Base-by-base conservation (phyloP, 2,329 filamentous ascomycete species). In the Xylariaceae sp. region DNA sequence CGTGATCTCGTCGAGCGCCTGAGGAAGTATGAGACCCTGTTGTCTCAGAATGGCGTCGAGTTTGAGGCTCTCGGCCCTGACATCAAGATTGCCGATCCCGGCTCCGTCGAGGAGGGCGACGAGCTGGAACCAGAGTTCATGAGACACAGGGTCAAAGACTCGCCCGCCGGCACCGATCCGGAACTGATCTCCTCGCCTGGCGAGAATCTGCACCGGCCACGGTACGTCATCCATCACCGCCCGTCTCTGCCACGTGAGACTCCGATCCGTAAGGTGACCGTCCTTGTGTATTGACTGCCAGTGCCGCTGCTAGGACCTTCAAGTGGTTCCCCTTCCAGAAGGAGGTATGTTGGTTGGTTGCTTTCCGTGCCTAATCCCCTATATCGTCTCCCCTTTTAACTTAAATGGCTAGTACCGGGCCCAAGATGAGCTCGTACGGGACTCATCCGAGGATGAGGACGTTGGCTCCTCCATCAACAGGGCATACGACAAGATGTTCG, bases 1-100 rank as follows among this genome's bases (percentile, higher is more conserved):
- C 73, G 73, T 50, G 80, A 83, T 37, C 63, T 88, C 25, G 63
- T 86, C 33, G 76, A 83, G 5, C 74, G 79, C n/a, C 63, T 87
- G 15, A 73, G 70, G 34, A 71, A 72, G 31, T 87, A 87, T 47
- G 83, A 88, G 57, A 54, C 60, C 5, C 60, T 88, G 25, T 63
- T 88, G 19, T 66, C 68, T 33, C 69, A 81, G 53, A 68, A 85
- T 47, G 72, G 77, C 32, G 73, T 88, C 48, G 59, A 67, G n/a
- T 84, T 87, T 44, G 76, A 86, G 31, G 69, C 78, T 12, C 68
- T 84, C 14, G 73, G 75, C 27, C 59, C 67, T n/a, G 64, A 72
- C 19, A 51, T 68, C 34, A 65, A 57, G 50, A 50, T 61, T 39
- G 53, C 51, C 25, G 57, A 63, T 36, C 49, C 51, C 31, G 50